phyloP scores from a whole-genome alignment of 2,329 filamentous ascomycete genomes.

The Talaromyces sp. region DNA sequence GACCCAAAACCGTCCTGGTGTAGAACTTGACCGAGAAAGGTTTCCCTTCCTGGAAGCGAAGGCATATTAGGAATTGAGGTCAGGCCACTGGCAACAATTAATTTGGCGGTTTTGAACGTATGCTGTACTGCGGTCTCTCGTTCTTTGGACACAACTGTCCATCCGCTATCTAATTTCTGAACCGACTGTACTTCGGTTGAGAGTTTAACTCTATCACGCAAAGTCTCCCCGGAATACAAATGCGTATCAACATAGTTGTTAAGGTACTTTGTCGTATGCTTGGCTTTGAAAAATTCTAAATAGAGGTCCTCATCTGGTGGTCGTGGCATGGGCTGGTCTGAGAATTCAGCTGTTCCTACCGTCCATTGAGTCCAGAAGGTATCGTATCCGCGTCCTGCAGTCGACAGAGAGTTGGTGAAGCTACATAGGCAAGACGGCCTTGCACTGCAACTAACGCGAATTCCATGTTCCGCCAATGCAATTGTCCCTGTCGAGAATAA shows the following conservation, averaged over 20 bases:
- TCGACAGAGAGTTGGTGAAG: background rate
- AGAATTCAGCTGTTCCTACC: slow-evolving; percentile 7
- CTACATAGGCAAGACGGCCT: background rate
- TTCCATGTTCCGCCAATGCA: slow-evolving; percentile 6
- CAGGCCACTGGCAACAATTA: slow-evolving; percentile 7
- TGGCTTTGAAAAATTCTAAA: slow-evolving; percentile 8
- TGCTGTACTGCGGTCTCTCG: background rate
- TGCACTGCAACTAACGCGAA: background rate
- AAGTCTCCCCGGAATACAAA: slow-evolving; percentile 5
- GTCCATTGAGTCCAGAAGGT: slow-evolving; percentile 10
- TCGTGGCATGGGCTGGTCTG: slow-evolving; percentile 7
- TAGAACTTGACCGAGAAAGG: slow-evolving; percentile 3
- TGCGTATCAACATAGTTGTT: slow-evolving; percentile 7
- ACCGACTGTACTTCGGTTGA: slow-evolving; percentile 5
- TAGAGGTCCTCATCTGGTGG: slow-evolving; percentile 8
- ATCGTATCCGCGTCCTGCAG: slow-evolving; percentile 4
- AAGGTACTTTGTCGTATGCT: slow-evolving; percentile 7
- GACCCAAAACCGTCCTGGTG: slow-evolving; percentile 7
- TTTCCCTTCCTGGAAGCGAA: slow-evolving; percentile 2
- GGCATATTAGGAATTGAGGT: slow-evolving; percentile 6
- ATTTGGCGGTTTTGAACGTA: slow-evolving; percentile 1
- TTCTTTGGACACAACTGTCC: slow-evolving; percentile 5
- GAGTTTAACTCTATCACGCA: slow-evolving; percentile 6
- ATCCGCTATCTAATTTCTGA: slow-evolving; percentile 6
- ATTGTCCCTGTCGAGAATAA: slow-evolving; percentile 7